Conservation (phyloP, 1,284 basidiomycete genomes). For the Termitomyces sp. region DNA sequence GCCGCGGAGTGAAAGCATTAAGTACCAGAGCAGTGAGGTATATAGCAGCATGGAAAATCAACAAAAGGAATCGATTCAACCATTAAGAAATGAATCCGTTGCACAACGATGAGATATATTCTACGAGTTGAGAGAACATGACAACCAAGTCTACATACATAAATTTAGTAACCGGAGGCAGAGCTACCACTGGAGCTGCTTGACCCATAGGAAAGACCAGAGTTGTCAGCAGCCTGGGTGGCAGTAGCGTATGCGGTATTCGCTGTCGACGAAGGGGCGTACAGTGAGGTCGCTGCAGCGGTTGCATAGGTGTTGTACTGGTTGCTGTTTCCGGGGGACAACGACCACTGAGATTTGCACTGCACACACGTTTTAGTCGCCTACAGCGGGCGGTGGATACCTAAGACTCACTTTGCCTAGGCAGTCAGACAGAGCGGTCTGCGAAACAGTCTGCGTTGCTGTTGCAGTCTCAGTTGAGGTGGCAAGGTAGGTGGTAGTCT, state of each 20-base stretch:
- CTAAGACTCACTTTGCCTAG: conserved; percentile 36
- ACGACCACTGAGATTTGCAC: conserved; percentile 55
- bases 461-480: conserved; percentile 47
- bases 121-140: conserved; percentile 22
- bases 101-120: conserved; percentile 19
- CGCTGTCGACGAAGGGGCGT: background rate
- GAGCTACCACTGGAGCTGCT: conserved; percentile 10
- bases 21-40: conserved; percentile 27
- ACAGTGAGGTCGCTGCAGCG: conserved; percentile 11
- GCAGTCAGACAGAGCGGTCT: conserved; percentile 50
- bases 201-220: conserved; percentile 17
- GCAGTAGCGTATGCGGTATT: conserved; percentile 13
- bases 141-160: conserved; percentile 15
- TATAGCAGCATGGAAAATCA: conserved; percentile 27
- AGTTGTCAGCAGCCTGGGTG: conserved; percentile 11
- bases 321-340: conserved; percentile 49
- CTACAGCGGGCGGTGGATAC: background rate
- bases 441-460: conserved; percentile 36
- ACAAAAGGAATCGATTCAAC: conserved; percentile 23
- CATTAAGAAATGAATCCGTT: conserved; percentile 21
- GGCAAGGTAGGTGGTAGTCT: conserved; percentile 41
- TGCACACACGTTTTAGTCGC: conserved; percentile 21
- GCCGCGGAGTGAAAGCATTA: conserved; percentile 29
- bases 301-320: conserved; percentile 46
- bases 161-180: conserved; percentile 22